Conservation (phyloP, 495 filamentous ascomycete genomes). For the Margaritispora aquatica region DNA sequence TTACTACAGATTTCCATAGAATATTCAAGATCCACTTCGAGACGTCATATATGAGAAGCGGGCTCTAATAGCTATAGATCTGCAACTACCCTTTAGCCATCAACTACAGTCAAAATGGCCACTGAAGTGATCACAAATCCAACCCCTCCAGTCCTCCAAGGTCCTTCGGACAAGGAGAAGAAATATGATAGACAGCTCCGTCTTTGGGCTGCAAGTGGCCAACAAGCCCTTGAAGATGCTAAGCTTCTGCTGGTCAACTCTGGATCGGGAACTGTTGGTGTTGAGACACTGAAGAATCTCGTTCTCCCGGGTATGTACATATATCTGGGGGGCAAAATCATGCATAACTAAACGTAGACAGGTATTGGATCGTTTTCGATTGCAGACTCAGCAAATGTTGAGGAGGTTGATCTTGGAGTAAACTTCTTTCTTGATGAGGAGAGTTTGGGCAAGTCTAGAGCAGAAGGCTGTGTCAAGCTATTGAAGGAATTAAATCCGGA, state of each 20-base stretch:
- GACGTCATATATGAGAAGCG: neutral
- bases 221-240: slow-evolving; percentile 82
- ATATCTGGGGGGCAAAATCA: slow-evolving; percentile 5
- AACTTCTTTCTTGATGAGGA: slow-evolving; percentile 92
- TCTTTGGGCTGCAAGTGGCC: slow-evolving; percentile 89
- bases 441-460: slow-evolving; percentile 72
- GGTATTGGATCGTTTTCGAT: slow-evolving; percentile 95
- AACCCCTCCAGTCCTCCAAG: slow-evolving; percentile 47
- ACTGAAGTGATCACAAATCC: slow-evolving; percentile 29
- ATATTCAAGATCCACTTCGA: neutral
- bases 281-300: slow-evolving; percentile 95
- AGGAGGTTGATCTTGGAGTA: slow-evolving; percentile 79
- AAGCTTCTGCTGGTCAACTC: slow-evolving; percentile 85
- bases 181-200: slow-evolving; percentile 96
- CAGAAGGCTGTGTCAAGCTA: slow-evolving; percentile 67
- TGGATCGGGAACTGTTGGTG: slow-evolving; percentile 73
- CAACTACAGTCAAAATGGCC: slow-evolving; percentile 16
- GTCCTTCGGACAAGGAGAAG: slow-evolving; percentile 78
- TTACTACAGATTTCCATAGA: neutral
- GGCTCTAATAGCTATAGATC: neutral
- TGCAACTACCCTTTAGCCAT: neutral
- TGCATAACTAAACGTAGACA: slow-evolving; percentile 22
- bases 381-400: slow-evolving; percentile 70
- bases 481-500: slow-evolving; percentile 94
- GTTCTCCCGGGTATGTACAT: slow-evolving; percentile 63